A percentile compares a stretch with the other conserved stretches of the same genome.
phyloP scores from a whole-genome alignment of 208 protist genomes.

The Phytomonas francai region DNA sequence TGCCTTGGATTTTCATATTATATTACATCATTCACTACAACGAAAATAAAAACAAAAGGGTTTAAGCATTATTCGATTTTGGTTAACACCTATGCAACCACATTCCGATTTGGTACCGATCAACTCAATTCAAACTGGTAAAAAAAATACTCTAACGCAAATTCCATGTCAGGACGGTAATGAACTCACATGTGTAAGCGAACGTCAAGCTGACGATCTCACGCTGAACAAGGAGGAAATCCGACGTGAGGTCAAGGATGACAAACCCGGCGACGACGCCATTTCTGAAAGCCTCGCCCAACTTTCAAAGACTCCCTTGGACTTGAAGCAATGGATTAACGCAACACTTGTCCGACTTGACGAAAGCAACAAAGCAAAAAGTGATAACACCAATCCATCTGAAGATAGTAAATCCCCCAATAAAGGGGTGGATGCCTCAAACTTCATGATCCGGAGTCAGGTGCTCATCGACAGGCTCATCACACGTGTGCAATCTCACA shows the following conservation, averaged over 20 bases:
- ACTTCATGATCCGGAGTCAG: constrained; percentile 9
- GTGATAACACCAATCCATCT: background rate
- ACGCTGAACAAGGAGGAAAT: constrained; percentile 18
- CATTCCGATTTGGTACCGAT: too few relatives aligned
- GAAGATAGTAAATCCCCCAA: background rate
- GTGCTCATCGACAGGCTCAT: constrained; percentile 33
- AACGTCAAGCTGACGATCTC: constrained; percentile 14
- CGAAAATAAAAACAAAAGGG: constrained; percentile 1
- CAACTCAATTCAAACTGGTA: too few relatives aligned
- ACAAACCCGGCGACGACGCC: background rate
- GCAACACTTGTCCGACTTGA: constrained; percentile 18
- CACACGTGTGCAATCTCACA: constrained; percentile 37
- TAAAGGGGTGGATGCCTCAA: background rate
- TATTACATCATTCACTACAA: background rate
- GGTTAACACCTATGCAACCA: too few relatives aligned
- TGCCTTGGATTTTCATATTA: background rate
- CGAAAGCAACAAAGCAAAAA: constrained; percentile 13
- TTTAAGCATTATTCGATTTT: background rate
- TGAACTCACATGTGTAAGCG: constrained; percentile 9
- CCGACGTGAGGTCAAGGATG: constrained; percentile 16
- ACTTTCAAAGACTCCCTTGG: constrained; percentile 10
- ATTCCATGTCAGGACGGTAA: too few relatives aligned
- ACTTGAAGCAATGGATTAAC: constrained; percentile 58
- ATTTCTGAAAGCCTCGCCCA: background rate
- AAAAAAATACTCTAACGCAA: too few relatives aligned